Base-by-base conservation (phyloP, 306 rosid genomes). In the Urtica urens region DNA sequence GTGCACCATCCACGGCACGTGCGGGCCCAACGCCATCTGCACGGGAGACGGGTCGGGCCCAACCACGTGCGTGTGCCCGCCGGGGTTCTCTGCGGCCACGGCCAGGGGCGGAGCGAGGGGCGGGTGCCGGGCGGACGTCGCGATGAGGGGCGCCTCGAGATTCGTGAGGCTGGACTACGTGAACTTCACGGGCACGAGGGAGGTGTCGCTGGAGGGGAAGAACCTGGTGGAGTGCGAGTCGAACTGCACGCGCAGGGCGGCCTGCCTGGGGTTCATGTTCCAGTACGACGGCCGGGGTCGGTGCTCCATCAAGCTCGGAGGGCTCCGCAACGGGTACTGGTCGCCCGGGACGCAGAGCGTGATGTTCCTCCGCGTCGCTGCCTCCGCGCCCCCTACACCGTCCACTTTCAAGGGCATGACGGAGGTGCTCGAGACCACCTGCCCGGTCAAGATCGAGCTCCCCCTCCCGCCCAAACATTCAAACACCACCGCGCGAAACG, bases 161-260 rank as follows among this genome's bases (percentile, higher is more conserved):
- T 90, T 81, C 58, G 15, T 84, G 1, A 55, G 50, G 21, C 69
- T 90, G 0, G 97, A 90, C 67, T 90, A 78, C 45, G 87, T 90
- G 5, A 79, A 64, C 62, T 90, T 60, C 34, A 68, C 75, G 1
- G 75, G 69, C 25, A 52, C 71, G 31, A 24, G 7, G n/a, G 46
- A 53, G 18, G 4, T 7, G 10, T 17, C 46, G 12, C 11, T 1
- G 19, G 51, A 0, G 1, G 80, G 66, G 38, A 9, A 3, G 0
- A 90, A 79, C 53, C 65, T 74, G 21, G 17, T 66, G 0, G 11
- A 15, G 0, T 90, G 97, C 37, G 62, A 74, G 66, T 33, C 74
- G 0, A 50, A 23, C 0, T 90, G 95, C 44, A n/a, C 13, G 7
- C 34, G 1, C 3, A 29, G 67, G 5, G 0, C 26, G 0, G 44